Evolutionary conservation across 2,329 filamentous ascomycete species (phyloP).

Genomic region (Aspergillus costaricaensis): DNA sequence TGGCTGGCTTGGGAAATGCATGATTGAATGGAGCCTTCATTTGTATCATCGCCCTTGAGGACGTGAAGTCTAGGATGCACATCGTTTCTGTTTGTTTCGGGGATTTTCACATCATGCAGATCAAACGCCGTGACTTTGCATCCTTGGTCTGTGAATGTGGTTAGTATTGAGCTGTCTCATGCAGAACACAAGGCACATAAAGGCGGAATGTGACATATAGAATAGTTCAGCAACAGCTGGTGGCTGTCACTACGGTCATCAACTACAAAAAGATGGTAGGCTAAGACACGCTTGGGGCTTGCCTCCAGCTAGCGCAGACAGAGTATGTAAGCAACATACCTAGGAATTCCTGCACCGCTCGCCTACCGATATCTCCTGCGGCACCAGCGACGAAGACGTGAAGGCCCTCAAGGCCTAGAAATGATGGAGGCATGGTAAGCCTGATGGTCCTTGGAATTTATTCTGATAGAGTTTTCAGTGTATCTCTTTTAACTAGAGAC

Average conservation of each 20-base stretch:
- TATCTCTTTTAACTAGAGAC: neutral
- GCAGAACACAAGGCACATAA: neutral
- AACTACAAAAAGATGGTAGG: neutral
- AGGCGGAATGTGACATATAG: neutral
- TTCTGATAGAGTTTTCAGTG: neutral
- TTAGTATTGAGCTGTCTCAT: neutral
- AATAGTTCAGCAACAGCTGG: neutral
- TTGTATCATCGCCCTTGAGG: slow-evolving; percentile 51
- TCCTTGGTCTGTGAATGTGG: slow-evolving; percentile 46
- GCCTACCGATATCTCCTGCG: slow-evolving; percentile 53
- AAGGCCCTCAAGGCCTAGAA: slow-evolving; percentile 50
- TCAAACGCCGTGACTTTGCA: slow-evolving; percentile 59
- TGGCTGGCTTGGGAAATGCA: slow-evolving; percentile 34
- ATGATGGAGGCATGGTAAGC: neutral
- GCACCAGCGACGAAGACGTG: slow-evolving; percentile 60
- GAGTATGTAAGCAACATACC: slow-evolving; percentile 40
- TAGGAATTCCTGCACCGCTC: slow-evolving; percentile 55
- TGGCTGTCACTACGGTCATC: neutral
- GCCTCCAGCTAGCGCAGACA: neutral
- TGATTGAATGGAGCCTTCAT: slow-evolving; percentile 48
- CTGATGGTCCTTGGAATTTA: neutral
- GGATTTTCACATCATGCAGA: slow-evolving; percentile 40
- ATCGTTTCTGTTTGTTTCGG: slow-evolving; percentile 24
- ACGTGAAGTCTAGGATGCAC: slow-evolving; percentile 41
- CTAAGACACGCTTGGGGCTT: neutral